A percentile compares a stretch with the other conserved stretches of the same genome.
Conservation (phyloP, 192 early-diverging fungal genomes). For the Podila clonocystis region DNA sequence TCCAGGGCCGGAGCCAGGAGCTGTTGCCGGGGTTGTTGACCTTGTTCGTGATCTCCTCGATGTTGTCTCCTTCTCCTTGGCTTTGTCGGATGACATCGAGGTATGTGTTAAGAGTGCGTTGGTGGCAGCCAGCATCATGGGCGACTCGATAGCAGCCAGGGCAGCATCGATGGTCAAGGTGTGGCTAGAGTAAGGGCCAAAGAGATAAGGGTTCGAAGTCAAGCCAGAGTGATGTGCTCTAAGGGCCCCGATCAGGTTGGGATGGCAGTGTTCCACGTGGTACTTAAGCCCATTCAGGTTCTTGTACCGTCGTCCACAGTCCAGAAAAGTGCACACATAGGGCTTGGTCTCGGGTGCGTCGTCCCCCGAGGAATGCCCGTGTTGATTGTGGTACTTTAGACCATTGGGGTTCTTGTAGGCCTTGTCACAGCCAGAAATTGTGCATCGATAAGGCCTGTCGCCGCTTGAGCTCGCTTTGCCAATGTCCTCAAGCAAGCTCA, state of each 20-base stretch:
- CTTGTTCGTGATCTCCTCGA: neutral
- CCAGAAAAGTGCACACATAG: constrained; percentile 72
- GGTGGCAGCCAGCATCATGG: constrained; percentile 31
- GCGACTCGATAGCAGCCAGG: constrained; percentile 14
- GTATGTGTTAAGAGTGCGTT: constrained; percentile 18
- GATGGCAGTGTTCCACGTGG: constrained; percentile 69
- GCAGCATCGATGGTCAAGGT: constrained; percentile 15
- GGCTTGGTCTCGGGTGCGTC: constrained; percentile 54
- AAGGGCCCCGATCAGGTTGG: constrained; percentile 20
- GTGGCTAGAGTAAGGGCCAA: constrained; percentile 21
- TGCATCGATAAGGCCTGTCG: constrained; percentile 91
- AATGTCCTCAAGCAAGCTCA: constrained; percentile 2
- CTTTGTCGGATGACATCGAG: neutral
- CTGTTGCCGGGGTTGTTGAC: neutral
- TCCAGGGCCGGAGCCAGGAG: neutral
- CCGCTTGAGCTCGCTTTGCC: neutral
- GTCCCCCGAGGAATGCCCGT: constrained; percentile 78
- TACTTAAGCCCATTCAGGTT: constrained; percentile 84
- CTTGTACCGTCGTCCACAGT: constrained; percentile 75
- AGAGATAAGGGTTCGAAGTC: constrained; percentile 8
- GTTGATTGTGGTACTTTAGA: constrained; percentile 96
- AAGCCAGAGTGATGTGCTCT: constrained; percentile 18
- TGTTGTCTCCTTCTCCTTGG: neutral
- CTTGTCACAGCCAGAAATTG: constrained; percentile 88
- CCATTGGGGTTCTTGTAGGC: constrained; percentile 99